Evolutionary conservation across 768 basidiomycete species (phyloP).

Genomic region (Heimioporus sp.): DNA sequence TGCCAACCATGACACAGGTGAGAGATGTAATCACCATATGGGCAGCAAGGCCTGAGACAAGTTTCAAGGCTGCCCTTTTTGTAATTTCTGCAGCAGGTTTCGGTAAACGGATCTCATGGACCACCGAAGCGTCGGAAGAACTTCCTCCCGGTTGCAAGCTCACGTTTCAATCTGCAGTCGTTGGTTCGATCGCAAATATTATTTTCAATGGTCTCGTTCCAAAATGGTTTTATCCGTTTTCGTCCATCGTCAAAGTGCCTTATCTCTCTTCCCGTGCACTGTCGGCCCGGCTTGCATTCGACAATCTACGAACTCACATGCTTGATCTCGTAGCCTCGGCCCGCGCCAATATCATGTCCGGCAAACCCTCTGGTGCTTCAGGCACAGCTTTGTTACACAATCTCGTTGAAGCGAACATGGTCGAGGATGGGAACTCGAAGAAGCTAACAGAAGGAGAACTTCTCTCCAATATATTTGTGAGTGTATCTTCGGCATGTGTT

Average conservation of each 20-base stretch:
- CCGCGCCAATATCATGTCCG: conserved; percentile 33
- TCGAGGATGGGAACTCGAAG: conserved; percentile 27
- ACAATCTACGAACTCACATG: conserved; percentile 40
- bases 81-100: conserved; percentile 43
- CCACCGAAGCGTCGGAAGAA: conserved; percentile 25
- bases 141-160: conserved; percentile 31
- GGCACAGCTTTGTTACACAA: conserved; percentile 43
- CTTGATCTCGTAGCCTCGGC: conserved; percentile 39
- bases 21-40: background rate
- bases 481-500: conserved; percentile 7
- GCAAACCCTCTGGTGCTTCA: conserved; percentile 16
- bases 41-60: background rate
- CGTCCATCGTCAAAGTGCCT: conserved; percentile 31
- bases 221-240: conserved; percentile 28
- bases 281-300: conserved; percentile 32
- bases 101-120: conserved; percentile 36
- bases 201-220: conserved; percentile 33
- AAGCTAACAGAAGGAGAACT: conserved; percentile 45
- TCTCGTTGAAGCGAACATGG: conserved; percentile 48
- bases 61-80: conserved; percentile 34
- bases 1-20: conserved; percentile 14
- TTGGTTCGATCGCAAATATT: conserved; percentile 17
- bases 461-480: conserved; percentile 48
- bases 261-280: conserved; percentile 32
- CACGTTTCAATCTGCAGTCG: conserved; percentile 37